Percentiles rank a stretch among this genome's conserved stretches.
Conservation (phyloP, 2,329 filamentous ascomycete species). For the Penicillium rolfsii region DNA sequence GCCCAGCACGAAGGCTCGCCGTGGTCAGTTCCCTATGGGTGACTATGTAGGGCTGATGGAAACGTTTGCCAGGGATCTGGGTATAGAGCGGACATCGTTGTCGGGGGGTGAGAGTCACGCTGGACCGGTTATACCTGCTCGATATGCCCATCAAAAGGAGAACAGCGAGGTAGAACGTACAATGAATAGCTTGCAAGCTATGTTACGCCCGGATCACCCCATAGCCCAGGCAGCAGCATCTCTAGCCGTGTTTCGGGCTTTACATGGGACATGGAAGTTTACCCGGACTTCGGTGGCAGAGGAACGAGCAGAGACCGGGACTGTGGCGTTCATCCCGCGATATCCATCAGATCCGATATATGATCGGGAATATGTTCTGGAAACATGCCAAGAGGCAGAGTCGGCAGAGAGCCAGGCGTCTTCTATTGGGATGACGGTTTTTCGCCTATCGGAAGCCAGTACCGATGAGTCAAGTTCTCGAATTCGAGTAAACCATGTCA, state of each 20-base stretch:
- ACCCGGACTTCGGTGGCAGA: constrained; percentile 50
- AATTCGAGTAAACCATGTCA: constrained; percentile 23
- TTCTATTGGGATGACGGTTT: constrained; percentile 14
- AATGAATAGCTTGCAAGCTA: constrained; percentile 50
- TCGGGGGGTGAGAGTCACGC: constrained; percentile 38
- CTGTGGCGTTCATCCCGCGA: constrained; percentile 66
- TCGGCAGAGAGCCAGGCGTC: constrained; percentile 13
- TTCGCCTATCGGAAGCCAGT: constrained; percentile 18
- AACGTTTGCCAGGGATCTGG: constrained; percentile 64
- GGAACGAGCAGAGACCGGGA: constrained; percentile 59
- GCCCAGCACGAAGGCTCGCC: constrained; percentile 21
- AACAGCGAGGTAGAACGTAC: constrained; percentile 45
- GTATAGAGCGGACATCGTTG: constrained; percentile 51
- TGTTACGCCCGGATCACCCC: constrained; percentile 45
- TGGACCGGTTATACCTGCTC: constrained; percentile 57
- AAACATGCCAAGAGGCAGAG: constrained; percentile 5
- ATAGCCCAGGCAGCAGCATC: constrained; percentile 60
- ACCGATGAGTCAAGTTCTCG: constrained; percentile 2
- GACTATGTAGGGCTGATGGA: constrained; percentile 79
- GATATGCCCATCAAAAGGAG: constrained; percentile 49
- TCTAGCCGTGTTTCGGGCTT: constrained; percentile 68
- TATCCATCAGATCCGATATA: constrained; percentile 53
- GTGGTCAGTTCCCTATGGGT: constrained; percentile 78
- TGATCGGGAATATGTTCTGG: constrained; percentile 42
- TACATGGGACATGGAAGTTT: constrained; percentile 71